A percentile compares a stretch with the other conserved stretches of the same genome.
Conservation (phyloP, 768 basidiomycete genomes). For the Pleurotus platypus region DNA sequence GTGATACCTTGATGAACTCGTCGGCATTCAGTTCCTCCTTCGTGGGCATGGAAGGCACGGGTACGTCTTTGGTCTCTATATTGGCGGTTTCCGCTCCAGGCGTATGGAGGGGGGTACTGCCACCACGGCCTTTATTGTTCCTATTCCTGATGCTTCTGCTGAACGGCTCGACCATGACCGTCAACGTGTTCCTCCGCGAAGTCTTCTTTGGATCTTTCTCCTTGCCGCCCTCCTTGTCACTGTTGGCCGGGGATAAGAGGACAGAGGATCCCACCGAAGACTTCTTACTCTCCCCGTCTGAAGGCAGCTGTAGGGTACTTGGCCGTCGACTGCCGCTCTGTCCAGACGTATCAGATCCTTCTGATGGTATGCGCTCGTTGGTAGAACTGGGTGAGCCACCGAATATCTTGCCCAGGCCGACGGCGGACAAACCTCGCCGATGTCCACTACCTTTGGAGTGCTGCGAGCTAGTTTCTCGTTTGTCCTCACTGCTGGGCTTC, state of each 20-base stretch:
- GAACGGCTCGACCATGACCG: conserved; percentile 82
- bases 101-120: conserved; percentile 23
- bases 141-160: conserved; percentile 49
- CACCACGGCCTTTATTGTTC: conserved; percentile 27
- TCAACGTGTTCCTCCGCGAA: conserved; percentile 76
- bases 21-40: conserved; percentile 14
- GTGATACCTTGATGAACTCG: conserved; percentile 10
- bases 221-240: conserved; percentile 19
- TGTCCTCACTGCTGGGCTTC: conserved; percentile 12
- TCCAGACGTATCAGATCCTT: conserved; percentile 25
- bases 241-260: conserved; percentile 21
- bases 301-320: conserved; percentile 7
- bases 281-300: conserved; percentile 11
- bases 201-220: conserved; percentile 45
- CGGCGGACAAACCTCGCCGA: conserved; percentile 61
- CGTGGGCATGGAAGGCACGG: conserved; percentile 8
- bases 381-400: conserved; percentile 33
- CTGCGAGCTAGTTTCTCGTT: conserved; percentile 25
- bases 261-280: conserved; percentile 12
- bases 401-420: conserved; percentile 76
- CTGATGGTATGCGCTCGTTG: conserved; percentile 38
- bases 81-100: conserved; percentile 22
- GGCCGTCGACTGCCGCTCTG: conserved; percentile 14
- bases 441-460: conserved; percentile 41
- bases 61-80: conserved; percentile 7